These are phyloP conservation scores for Apiotrichum gracile DNA, from an alignment of 1,284 basidiomycete genomes.

Conservation along the genomic window DNA sequence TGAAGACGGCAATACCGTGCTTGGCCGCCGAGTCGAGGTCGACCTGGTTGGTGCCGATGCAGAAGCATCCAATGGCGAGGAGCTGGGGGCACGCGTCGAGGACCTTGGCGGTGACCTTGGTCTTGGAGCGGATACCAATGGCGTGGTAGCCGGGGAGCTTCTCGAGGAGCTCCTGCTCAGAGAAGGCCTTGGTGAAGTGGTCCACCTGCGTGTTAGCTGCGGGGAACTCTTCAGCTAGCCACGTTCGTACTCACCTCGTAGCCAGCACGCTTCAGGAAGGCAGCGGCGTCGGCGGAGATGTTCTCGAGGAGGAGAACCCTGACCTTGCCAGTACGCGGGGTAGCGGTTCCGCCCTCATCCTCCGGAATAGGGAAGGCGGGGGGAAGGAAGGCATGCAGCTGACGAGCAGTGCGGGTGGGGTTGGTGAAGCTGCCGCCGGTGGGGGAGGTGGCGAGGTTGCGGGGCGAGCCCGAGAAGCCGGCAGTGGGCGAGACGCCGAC, in stretches of 20 bases:
- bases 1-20: slow-evolving; percentile 96
- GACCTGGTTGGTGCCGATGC: slow-evolving; percentile 99
- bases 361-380: slow-evolving; percentile 32
- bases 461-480: slow-evolving; percentile 12
- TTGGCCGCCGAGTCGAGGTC: slow-evolving; percentile 78
- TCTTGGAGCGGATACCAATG: slow-evolving; percentile 95
- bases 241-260: slow-evolving; percentile 52
- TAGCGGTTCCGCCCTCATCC: slow-evolving; percentile 23
- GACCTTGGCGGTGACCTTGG: slow-evolving; percentile 85
- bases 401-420: slow-evolving; percentile 25
- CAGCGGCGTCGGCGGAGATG: slow-evolving; percentile 86
- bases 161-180: slow-evolving; percentile 84
- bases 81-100: slow-evolving; percentile 85
- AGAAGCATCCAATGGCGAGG: slow-evolving; percentile 96
- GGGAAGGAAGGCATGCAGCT: slow-evolving; percentile 45
- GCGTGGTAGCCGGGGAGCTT: slow-evolving; percentile 87
- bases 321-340: slow-evolving; percentile 32
- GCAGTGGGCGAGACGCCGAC: slow-evolving; percentile 26
- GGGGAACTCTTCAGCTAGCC: too few relatives aligned
- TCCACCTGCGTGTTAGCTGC: slow-evolving; percentile 65
- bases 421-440: slow-evolving; percentile 16
- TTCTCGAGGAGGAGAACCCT: slow-evolving; percentile 82
- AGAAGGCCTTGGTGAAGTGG: slow-evolving; percentile 77
- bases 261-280: slow-evolving; percentile 72
- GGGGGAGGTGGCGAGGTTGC: slow-evolving; percentile 21